Evolutionary conservation across 2,329 filamentous ascomycete species (phyloP), one percentile per base, ranked within the genome.

Genomic region (Corinectria fuckeliana): DNA sequence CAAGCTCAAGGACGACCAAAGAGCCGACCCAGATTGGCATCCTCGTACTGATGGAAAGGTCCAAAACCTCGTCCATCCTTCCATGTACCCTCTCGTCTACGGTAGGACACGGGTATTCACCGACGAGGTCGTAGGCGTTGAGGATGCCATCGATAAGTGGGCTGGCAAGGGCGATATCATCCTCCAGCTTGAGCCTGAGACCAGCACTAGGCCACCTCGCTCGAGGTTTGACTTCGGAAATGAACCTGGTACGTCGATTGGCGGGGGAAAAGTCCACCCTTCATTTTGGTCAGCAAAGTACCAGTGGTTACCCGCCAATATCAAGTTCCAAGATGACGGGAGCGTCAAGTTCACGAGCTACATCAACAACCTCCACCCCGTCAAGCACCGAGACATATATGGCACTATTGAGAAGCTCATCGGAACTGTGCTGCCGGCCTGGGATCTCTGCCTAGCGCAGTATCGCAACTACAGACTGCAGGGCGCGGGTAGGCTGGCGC

Each of bases 371-470:
- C 67, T 82, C 0, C 78, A 82, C 53, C 80, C 80, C 1, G 16
- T n/a, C 5, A 67, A 69, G 38, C 56, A 72, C 6, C 3, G 4
- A 0, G 60, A 67, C 0, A 63, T 79, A 0, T 81, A 80, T 45
- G 3, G n/a, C 0, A 65, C 74, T 0, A 62, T 80, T 2, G 78
- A 80, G 51, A 57, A 72, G 26, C 65, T 80, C 2, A 66, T 80
- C 5, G 68, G 72, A 2, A 66, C 62, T 7, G 64, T 76, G 0
- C 61, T 83, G 4, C 76, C 79, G 0, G 72, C 78, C 0, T 83
- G 79, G 79, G 74, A 81, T 56, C 81, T 85, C 67, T 80, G 80
- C 75, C 71, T 82, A 5, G 78, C 79, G 3, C 69, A 71, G 4
- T 75, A 81, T 50, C 64, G 76, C n/a, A 59, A 73, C n/a, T 65